Conservation (phyloP, 2,329 filamentous ascomycete genomes). For the Aspergillus proliferans region DNA sequence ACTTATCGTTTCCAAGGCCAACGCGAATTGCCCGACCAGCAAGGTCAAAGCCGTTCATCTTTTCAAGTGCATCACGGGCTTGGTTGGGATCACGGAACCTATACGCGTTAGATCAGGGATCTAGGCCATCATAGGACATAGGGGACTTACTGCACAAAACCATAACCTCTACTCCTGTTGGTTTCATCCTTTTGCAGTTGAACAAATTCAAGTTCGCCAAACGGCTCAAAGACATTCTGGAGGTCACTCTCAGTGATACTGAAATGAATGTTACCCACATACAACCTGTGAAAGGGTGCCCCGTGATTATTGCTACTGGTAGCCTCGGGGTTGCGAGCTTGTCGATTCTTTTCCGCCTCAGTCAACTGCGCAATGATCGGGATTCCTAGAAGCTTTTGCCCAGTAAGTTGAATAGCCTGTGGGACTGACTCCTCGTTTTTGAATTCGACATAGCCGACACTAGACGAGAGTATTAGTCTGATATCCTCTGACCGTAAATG, state of each 20-base stretch:
- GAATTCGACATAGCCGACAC: constrained; percentile 99
- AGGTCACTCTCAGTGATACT: constrained; percentile 96
- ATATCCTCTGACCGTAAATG: constrained; percentile 1
- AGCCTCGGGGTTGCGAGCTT: constrained; percentile 73
- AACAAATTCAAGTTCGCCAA: constrained; percentile 95
- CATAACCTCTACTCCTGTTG: constrained; percentile 86
- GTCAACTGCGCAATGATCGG: constrained; percentile 97
- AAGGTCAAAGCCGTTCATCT: constrained; percentile 99
- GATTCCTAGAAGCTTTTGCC: constrained; percentile 96
- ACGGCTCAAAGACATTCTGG: constrained; percentile 93
- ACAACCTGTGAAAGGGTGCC: constrained; percentile 93
- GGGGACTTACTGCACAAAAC: constrained; percentile 86
- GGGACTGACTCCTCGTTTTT: constrained; percentile 90
- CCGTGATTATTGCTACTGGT: constrained; percentile 67
- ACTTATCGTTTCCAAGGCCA: constrained; percentile 99
- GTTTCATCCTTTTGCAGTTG: constrained; percentile 95
- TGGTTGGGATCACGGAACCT: constrained; percentile 87
- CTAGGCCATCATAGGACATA: background rate
- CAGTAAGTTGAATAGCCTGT: constrained; percentile 93
- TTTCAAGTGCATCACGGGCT: constrained; percentile 90
- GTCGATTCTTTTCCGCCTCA: constrained; percentile 98
- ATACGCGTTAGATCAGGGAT: background rate
- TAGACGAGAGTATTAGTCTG: constrained; percentile 34
- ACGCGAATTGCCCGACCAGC: constrained; percentile 96
- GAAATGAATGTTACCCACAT: constrained; percentile 99